These are phyloP conservation scores for Cicer yamashitae DNA, from an alignment of 306 rosid genomes.

Conservation along the genomic window DNA sequence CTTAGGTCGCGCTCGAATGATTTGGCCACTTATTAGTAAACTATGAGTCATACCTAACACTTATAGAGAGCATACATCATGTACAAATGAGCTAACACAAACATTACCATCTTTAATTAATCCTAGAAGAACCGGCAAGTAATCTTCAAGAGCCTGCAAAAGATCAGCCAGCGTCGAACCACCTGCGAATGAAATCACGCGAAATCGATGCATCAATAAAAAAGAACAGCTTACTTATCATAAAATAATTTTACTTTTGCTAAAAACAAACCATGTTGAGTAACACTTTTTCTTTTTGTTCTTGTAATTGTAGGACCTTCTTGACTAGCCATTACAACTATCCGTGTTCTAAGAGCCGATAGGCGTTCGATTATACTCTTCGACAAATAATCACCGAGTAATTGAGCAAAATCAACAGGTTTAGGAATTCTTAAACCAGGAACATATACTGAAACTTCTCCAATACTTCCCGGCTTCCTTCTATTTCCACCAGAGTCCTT, in stretches of 20 bases:
- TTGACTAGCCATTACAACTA: constrained; percentile 94
- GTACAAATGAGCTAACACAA: constrained; percentile 22
- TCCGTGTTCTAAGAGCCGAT: constrained; percentile 87
- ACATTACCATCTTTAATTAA: constrained; percentile 88
- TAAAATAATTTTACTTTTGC: constrained; percentile 32
- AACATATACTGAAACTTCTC: constrained; percentile 92
- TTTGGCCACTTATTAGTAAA: no score
- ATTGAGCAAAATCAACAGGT: constrained; percentile 83
- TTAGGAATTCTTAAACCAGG: constrained; percentile 95
- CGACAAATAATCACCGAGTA: constrained; percentile 76
- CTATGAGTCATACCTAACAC: no score
- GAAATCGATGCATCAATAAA: constrained; percentile 47
- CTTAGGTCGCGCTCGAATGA: no score
- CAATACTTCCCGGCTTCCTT: constrained; percentile 89
- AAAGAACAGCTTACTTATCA: constrained; percentile 24
- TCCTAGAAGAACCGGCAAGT: constrained; percentile 93
- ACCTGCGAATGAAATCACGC: constrained; percentile 62
- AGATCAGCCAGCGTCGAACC: constrained; percentile 91
- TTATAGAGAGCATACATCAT: constrained; percentile 18
- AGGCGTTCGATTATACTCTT: constrained; percentile 82
- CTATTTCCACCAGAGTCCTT: constrained; percentile 83
- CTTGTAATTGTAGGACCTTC: constrained; percentile 94
- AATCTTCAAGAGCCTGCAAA: constrained; percentile 89
- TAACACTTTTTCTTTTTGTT: constrained; percentile 80
- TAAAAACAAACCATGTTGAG: constrained; percentile 83